Evolutionary conservation across 306 rosid species (phyloP).

Genomic region (Arachis stenosperma): DNA sequence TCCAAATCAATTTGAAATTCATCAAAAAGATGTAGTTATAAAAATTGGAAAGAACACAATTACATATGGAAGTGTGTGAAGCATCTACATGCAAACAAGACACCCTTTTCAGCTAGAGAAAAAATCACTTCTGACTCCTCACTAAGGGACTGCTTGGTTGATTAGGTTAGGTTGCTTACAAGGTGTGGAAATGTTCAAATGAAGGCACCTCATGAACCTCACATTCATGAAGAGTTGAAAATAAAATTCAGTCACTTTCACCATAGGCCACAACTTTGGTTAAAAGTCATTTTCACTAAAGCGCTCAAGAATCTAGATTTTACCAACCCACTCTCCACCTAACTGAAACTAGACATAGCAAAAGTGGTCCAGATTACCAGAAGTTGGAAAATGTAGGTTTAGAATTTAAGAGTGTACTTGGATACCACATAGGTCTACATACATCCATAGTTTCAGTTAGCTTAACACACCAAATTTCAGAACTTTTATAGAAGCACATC

Average conservation of each 20-base stretch:
- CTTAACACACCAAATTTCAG: background rate
- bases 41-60: background rate
- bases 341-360: conserved; percentile 27
- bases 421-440: conserved; percentile 8
- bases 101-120: background rate
- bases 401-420: background rate
- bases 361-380: background rate
- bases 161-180: background rate
- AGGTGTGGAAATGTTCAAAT: conserved; percentile 13
- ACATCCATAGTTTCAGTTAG: background rate
- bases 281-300: conserved; percentile 22
- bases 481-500: background rate
- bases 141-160: conserved; percentile 5
- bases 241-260: conserved; percentile 6
- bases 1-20: background rate
- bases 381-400: conserved; percentile 1
- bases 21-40: background rate
- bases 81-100: background rate
- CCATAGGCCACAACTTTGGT: background rate
- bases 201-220: conserved; percentile 12
- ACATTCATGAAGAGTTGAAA: conserved; percentile 1
- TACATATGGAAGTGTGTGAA: background rate
- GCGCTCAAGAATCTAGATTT: background rate
- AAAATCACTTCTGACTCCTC: background rate
- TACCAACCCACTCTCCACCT: conserved; percentile 4